phyloP scores from a whole-genome alignment of 805 yeast genomes.

The Saturnispora sanitii region DNA sequence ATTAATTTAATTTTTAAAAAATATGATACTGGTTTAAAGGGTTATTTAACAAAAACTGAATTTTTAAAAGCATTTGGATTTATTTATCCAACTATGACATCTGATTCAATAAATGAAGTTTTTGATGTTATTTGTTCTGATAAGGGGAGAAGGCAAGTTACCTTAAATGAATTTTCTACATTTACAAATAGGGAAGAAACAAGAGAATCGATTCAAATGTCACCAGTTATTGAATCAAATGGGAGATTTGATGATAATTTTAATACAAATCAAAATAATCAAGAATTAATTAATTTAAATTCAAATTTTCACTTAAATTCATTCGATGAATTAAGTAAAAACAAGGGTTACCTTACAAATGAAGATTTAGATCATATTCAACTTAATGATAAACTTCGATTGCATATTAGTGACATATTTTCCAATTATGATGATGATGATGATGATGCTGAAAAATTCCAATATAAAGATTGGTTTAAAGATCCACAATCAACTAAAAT shows the following conservation, averaged over 20 bases:
- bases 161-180: constrained; percentile 18
- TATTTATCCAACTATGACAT: constrained; percentile 30
- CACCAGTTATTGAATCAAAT: constrained; percentile 4
- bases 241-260: background rate
- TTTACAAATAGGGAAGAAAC: constrained; percentile 1
- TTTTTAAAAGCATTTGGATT: constrained; percentile 35
- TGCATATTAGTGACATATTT: background rate
- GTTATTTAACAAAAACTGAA: constrained; percentile 31
- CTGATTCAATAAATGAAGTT: constrained; percentile 29
- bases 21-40: constrained; percentile 29
- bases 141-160: constrained; percentile 20
- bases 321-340: constrained; percentile 32
- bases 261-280: constrained; percentile 6
- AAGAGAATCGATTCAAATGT: constrained; percentile 4
- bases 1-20: constrained; percentile 32
- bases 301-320: constrained; percentile 31
- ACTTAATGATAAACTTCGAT: constrained; percentile 9
- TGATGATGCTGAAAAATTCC: constrained; percentile 8
- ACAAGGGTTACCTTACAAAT: constrained; percentile 30
- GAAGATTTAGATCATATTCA: constrained; percentile 30
- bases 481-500: background rate
- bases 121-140: constrained; percentile 25
- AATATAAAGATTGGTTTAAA: constrained; percentile 15
- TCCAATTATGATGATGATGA: constrained; percentile 5
- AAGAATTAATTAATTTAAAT: constrained; percentile 29